Evolutionary conservation across 306 rosid species (phyloP), one percentile per base, ranked within the genome.

Genomic region (Pueraria montana): DNA sequence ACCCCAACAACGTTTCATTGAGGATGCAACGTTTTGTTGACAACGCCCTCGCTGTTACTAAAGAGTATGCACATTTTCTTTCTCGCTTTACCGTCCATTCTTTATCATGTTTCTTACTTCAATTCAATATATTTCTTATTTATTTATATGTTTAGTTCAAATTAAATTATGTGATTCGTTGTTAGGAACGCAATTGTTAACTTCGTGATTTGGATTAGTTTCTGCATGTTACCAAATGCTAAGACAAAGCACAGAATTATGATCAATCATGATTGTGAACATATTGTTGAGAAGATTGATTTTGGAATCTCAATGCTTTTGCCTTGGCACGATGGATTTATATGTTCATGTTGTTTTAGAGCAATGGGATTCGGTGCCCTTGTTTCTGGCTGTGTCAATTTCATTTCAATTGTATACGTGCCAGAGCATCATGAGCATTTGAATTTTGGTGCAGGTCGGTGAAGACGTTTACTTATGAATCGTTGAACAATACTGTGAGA

Each of bases 401-500:
- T n/a, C 1, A 27, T 27, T 27, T 27, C 38, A 34, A 34, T 34
- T 34, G 38, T 34, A 34, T 27, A 27, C 32, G n/a, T n/a, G n/a
- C n/a, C n/a, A 27, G 3, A 27, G 32, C 32, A 27, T 27, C 3
- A n/a, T 27, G 32, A 27, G n/a, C n/a, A 27, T 27, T 1, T 34
- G 8, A 34, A 26, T 84, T 79, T 78, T 80, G 50, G 64, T 83
- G 87, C 93, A 95, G 98, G 91, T 93, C 98, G 24, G 97, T 93
- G 85, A 95, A 95, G 90, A 89, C 98, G 76, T 46, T 95, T 76
- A 93, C 97, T 40, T 91, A 87, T 58, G 98, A 95, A 82, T 87
- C 90, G 24, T 76, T 95, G 82, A 92, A 93, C 80, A 91, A 87
- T 64, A 78, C 88, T 49, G 97, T 88, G 84, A 89, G 97, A 90